phyloP scores from a whole-genome alignment of 139 green algal genomes.

The Chlamydomonas asymmetrica region DNA sequence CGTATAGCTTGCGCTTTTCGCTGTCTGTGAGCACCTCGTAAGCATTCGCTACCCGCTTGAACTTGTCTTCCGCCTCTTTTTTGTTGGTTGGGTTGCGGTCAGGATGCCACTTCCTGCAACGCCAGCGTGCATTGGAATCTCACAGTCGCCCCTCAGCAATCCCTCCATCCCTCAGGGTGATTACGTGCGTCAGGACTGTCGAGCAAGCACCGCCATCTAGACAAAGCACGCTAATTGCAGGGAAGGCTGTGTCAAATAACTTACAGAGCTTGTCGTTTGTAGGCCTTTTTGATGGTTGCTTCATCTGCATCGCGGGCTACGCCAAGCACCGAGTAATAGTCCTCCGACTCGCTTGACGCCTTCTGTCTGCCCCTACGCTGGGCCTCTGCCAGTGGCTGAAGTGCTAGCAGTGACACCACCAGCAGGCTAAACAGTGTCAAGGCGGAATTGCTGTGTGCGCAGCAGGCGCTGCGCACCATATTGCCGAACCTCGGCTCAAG shows the following conservation, averaged over 20 bases:
- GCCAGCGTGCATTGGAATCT: neutral
- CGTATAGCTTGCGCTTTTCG: conserved; percentile 79
- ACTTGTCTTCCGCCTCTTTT: conserved; percentile 77
- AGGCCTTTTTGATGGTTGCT: conserved; percentile 81
- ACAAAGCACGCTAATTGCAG: no score
- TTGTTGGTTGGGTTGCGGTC: conserved; percentile 82
- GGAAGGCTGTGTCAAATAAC: no score
- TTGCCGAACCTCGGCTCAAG: no score
- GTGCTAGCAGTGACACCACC: no score
- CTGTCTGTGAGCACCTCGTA: conserved; percentile 85
- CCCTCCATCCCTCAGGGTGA: no score
- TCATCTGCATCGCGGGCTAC: conserved; percentile 72
- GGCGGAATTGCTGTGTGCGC: neutral
- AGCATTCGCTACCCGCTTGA: conserved; percentile 49
- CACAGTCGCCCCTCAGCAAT: neutral
- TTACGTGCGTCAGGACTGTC: no score
- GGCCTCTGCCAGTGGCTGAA: no score
- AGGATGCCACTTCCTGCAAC: conserved; percentile 87
- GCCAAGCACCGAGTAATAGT: conserved; percentile 75
- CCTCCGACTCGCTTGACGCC: no score
- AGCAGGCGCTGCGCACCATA: no score
- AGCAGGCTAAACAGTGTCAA: neutral
- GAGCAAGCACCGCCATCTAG: no score
- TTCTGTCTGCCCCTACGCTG: no score
- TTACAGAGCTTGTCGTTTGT: conserved; percentile 71